Base-by-base conservation (phyloP, 2,329 filamentous ascomycete genomes). In the Ophiocordyceps camponoti-leonardi region DNA sequence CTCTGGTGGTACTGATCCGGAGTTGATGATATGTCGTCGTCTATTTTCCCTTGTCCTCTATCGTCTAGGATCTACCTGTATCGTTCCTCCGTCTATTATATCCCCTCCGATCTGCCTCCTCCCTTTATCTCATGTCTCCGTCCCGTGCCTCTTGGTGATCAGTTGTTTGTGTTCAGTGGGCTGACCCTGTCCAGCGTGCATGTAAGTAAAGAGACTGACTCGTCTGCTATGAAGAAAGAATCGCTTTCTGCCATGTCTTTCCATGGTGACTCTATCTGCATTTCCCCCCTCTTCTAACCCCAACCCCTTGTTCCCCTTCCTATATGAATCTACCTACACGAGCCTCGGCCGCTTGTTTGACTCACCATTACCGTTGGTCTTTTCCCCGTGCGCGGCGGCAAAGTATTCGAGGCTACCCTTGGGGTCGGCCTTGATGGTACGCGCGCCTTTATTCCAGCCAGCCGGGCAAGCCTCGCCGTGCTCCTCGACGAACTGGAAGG, bases 401-500 rank as follows among this genome's bases (percentile, higher is more conserved):
- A 72, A 72, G 58, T 71, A 72, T 56, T 70, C 67, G 35, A 71
- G 60, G 53, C 64, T 69, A 45, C 65, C 67, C 61, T 70, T 71
- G 51, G 68, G 67, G 48, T 69, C 67, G 47, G 68, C 65, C 66
- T 72, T 71, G 61, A 72, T 70, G 45, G 61, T 63, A 60, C 69
- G 64, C 55, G 56, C 58, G 44, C 68, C 68, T 48, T 64, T 58
- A 48, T 64, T 62, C 68, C 68, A 72, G 54, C 67, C 68, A 45
- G 68, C 68, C 41, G 68, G 68, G 62, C 68, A 88, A 46, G 86
- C 74, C 59, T 85, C 79, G 63, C 86, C 87, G 70, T 83, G 85
- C 53, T 86, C 83, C 53, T 88, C 83, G 13, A 83, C 83, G 67
- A 90, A 85, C 62, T 88, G 84, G 61, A 87, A 87, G 6, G 82